Base-by-base conservation (phyloP, 2,329 filamentous ascomycete species). In the Colletotrichum tabaci region DNA sequence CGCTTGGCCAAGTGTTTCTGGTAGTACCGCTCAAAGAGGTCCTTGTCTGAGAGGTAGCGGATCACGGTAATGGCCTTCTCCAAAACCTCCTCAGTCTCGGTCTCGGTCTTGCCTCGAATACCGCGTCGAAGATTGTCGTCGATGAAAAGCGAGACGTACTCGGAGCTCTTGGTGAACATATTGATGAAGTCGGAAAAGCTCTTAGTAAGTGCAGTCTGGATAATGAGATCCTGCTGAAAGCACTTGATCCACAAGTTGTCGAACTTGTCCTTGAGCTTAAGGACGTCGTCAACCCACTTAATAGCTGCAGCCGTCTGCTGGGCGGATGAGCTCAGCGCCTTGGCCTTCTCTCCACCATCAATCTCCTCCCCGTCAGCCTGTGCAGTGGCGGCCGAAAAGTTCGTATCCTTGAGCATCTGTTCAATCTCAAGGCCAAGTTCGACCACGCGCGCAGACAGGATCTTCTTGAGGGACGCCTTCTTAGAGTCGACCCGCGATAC, bases 181-280 rank as follows among this genome's bases (percentile, higher is more conserved):
- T 98, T 98, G 86, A 99, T 98, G 77, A 98, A 97, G 18, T 97
- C 93, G 1, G 93, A 89, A 77, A 98, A 98, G 78, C 95, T 97
- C 78, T 92, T 92, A 2, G 94, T 95, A 35, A 98, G 86, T 0
- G 94, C 91, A 2, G 92, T 93, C 77, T 98, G 93, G 18, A 99
- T 85, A 9, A 91, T 87, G 49, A 94, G 87, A 77, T 98, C 95
- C 53, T 89, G 87, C 26, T 87, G 81, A 79, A 98, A 97, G 53
- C 95, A 94, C 13, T 84, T 81, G 52, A 84, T 84, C 90, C 92
- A 95, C 71, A 99, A 89, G 15, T 83, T 87, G 80, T 98, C 95
- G 77, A 98, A 98, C 79, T 96, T 97, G 76, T 93, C 91, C 81
- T 98, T 98, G 38, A 99, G 85, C 21, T 84, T 83, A 58, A 99